phyloP scores from a whole-genome alignment of 331 rosid species.

The Cydonia oblonga region DNA sequence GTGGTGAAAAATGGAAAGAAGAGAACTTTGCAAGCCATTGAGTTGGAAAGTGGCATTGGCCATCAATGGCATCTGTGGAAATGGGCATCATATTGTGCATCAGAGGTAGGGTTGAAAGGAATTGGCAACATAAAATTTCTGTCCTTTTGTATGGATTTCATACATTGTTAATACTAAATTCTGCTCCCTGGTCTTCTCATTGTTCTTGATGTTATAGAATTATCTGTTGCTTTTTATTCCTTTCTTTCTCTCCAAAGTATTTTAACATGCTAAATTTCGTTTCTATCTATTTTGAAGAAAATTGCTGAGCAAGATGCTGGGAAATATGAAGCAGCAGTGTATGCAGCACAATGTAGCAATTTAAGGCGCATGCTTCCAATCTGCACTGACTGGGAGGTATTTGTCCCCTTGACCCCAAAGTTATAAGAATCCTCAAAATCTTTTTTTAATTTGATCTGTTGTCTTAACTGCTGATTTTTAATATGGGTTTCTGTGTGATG shows the following conservation, averaged over 20 bases:
- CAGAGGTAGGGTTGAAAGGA: constrained; percentile 56
- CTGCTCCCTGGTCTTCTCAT: background rate
- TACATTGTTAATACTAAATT: constrained; percentile 5
- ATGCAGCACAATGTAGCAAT: constrained; percentile 87
- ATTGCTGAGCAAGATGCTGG: constrained; percentile 81
- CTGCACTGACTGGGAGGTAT: constrained; percentile 96
- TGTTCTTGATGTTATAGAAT: background rate
- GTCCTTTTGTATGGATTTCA: background rate
- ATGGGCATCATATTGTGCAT: constrained; percentile 97
- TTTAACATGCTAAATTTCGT: constrained; percentile 4
- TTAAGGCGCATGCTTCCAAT: constrained; percentile 80
- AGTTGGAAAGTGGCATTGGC: constrained; percentile 88
- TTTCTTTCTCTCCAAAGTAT: background rate
- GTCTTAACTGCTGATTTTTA: background rate
- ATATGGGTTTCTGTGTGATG: background rate
- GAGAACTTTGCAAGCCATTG: constrained; percentile 90
- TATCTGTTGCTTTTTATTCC: background rate
- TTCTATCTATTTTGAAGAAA: constrained; percentile 44
- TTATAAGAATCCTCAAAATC: background rate
- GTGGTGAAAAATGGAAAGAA: constrained; percentile 62
- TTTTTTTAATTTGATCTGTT: background rate
- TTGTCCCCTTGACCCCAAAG: background rate
- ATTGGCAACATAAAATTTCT: background rate
- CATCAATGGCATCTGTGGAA: constrained; percentile 97
- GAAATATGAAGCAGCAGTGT: constrained; percentile 89